These are phyloP conservation scores for Candida multigemmis DNA, from an alignment of 805 yeast genomes.

Conservation along the genomic window DNA sequence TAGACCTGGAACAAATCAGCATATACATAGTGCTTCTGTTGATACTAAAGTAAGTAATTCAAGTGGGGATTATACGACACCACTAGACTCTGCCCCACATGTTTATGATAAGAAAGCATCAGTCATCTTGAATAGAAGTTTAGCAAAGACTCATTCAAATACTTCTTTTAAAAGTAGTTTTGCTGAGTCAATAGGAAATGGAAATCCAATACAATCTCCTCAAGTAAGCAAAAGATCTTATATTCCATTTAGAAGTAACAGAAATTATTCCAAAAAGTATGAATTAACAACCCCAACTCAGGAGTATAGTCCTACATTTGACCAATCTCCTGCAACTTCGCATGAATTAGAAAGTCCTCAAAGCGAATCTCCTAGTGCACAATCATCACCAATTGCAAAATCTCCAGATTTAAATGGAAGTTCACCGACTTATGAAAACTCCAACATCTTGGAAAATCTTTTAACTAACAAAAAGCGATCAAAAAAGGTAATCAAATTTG, in stretches of 20 bases:
- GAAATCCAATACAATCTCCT: constrained; percentile 5
- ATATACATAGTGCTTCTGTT: constrained; percentile 43
- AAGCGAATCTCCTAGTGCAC: too few species aligned
- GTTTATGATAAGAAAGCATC: constrained; percentile 75
- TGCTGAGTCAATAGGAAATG: constrained; percentile 49
- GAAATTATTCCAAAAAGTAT: constrained; percentile 10
- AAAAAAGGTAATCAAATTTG: too few species aligned
- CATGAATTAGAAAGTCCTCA: too few species aligned
- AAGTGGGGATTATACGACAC: constrained; percentile 32
- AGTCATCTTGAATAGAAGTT: constrained; percentile 60
- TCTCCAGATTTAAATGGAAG: too few species aligned
- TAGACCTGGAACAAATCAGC: constrained; percentile 12
- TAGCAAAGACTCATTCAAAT: constrained; percentile 67
- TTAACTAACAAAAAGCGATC: too few species aligned
- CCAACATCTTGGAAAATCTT: too few species aligned
- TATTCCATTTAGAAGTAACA: constrained; percentile 30
- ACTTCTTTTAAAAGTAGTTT: constrained; percentile 69
- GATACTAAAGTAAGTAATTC: constrained; percentile 49
- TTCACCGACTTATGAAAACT: too few species aligned
- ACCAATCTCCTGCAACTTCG: too few species aligned
- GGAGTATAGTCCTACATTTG: too few species aligned
- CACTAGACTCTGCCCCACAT: constrained; percentile 68
- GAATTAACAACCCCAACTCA: neutral
- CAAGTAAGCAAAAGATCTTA: constrained; percentile 22
- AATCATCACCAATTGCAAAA: too few species aligned